These are phyloP conservation scores for Fraxinus sp. DNA, from an alignment of 305 asterid species.

Conservation along the genomic window DNA sequence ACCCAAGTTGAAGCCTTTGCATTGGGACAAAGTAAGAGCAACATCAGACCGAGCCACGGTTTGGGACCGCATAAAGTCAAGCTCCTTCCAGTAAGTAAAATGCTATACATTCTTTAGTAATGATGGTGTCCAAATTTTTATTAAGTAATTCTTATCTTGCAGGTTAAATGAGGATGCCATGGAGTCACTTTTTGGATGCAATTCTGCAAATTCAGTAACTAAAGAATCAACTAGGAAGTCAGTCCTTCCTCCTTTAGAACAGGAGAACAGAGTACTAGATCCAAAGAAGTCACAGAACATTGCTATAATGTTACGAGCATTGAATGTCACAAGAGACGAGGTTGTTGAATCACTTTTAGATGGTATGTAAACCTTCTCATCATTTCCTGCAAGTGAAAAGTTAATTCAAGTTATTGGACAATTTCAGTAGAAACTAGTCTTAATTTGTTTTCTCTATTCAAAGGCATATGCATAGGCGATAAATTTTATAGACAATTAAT, in stretches of 20 bases:
- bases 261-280: slow-evolving; percentile 52
- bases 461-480: neutral
- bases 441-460: neutral
- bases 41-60: slow-evolving; percentile 51
- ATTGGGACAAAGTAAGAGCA: slow-evolving; percentile 69
- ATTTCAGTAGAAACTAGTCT: neutral
- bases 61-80: slow-evolving; percentile 61
- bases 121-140: slow-evolving; percentile 9
- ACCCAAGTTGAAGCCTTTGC: slow-evolving; percentile 67
- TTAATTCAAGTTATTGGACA: neutral
- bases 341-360: slow-evolving; percentile 62
- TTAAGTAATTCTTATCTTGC: neutral
- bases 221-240: slow-evolving; percentile 40
- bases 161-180: slow-evolving; percentile 68
- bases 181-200: slow-evolving; percentile 55
- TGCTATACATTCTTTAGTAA: neutral
- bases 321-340: slow-evolving; percentile 67
- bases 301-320: slow-evolving; percentile 60
- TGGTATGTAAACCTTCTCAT: slow-evolving; percentile 34
- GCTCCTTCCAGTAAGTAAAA: slow-evolving; percentile 61
- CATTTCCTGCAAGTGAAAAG: neutral
- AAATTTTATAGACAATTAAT: neutral
- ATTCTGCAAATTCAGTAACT: slow-evolving; percentile 33
- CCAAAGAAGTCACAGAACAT: slow-evolving; percentile 68
- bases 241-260: slow-evolving; percentile 33